Conservation (phyloP, 805 yeast genomes). For the Candida nemodendra region DNA sequence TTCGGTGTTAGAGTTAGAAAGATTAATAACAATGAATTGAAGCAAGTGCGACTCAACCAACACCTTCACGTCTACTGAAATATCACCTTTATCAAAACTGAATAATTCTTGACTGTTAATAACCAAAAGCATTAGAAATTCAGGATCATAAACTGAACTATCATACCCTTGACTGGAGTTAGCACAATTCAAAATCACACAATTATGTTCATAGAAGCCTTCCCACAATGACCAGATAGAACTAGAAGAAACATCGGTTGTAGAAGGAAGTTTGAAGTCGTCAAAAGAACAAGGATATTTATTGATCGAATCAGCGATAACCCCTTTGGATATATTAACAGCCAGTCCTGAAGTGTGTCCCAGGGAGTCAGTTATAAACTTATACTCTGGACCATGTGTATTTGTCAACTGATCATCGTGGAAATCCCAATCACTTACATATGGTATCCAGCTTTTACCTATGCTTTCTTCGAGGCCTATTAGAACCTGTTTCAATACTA, state of each 20-base stretch:
- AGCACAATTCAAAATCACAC: constrained; percentile 5
- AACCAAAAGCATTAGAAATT: constrained; percentile 61
- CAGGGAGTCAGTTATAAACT: constrained; percentile 12
- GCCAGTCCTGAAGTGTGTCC: constrained; percentile 38
- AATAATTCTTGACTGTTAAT: constrained; percentile 67
- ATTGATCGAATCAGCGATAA: constrained; percentile 48
- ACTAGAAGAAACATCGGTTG: constrained; percentile 2
- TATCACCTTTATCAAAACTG: constrained; percentile 21
- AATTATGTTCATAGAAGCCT: constrained; percentile 28
- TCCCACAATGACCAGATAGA: constrained; percentile 30
- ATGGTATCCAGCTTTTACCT: constrained; percentile 59
- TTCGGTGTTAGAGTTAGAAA: constrained; percentile 36
- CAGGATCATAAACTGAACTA: constrained; percentile 57
- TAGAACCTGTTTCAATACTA: constrained; percentile 56
- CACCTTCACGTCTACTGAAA: constrained; percentile 49
- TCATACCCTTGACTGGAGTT: constrained; percentile 26
- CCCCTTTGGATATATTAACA: constrained; percentile 49
- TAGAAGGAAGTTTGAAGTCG: constrained; percentile 29
- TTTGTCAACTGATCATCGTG: constrained; percentile 23
- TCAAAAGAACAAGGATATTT: constrained; percentile 30
- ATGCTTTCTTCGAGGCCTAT: constrained; percentile 53
- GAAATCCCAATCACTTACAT: constrained; percentile 67
- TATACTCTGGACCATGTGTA: constrained; percentile 1
- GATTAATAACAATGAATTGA: constrained; percentile 46
- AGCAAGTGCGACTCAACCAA: constrained; percentile 58